A percentile compares a stretch with the other conserved stretches of the same genome.
phyloP scores from a whole-genome alignment of 2,329 filamentous ascomycete genomes.

The Xylaria sp. region DNA sequence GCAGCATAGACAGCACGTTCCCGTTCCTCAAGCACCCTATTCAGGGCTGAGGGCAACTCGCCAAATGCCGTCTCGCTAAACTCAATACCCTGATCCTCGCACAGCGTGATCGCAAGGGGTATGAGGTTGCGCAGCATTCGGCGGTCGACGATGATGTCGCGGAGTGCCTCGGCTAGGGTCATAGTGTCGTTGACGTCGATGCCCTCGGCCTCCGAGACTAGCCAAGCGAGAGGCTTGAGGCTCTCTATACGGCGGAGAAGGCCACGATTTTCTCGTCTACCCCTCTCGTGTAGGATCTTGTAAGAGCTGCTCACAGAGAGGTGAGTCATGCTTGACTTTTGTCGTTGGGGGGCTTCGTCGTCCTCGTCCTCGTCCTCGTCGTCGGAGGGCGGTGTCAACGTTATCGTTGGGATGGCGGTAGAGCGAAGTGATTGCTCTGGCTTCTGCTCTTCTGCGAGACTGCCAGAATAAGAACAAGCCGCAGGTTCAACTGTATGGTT shows the following conservation, averaged over 20 bases:
- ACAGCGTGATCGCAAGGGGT: constrained; percentile 21
- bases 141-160: constrained; percentile 20
- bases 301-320: constrained; percentile 1
- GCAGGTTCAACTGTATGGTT: not conserved
- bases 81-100: constrained; percentile 18
- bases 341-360: not conserved
- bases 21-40: constrained; percentile 3
- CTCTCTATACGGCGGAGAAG: not conserved
- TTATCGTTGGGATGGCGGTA: constrained; percentile 9
- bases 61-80: not conserved
- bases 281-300: not conserved
- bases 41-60: constrained; percentile 1
- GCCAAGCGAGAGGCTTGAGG: constrained; percentile 17
- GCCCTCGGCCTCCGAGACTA: constrained; percentile 18
- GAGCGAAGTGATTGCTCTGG: not conserved
- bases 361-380: not conserved
- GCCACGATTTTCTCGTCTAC: not conserved
- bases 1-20: constrained; percentile 1
- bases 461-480: too few relatives aligned
- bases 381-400: constrained; percentile 11
- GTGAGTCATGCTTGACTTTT: not conserved
- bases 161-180: constrained; percentile 9
- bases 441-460: not conserved
- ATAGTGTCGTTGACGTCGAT: constrained; percentile 11
- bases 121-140: constrained; percentile 14